These are phyloP conservation scores for Metarhizium robertsii DNA, from an alignment of 2,329 filamentous ascomycete species.

Conservation along the genomic window DNA sequence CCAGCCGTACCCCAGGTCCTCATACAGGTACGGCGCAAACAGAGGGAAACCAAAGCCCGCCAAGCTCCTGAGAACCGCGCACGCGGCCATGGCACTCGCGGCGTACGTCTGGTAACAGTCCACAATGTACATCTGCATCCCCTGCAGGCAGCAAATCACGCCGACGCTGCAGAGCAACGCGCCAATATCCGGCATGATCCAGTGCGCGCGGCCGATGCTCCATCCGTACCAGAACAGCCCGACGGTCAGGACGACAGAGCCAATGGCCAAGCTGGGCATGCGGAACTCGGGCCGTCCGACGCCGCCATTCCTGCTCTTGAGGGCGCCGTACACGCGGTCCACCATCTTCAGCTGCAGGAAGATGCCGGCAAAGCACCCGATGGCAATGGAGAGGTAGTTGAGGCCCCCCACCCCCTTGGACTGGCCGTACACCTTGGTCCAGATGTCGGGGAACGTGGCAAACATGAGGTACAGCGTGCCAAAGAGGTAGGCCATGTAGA, in stretches of 20 bases:
- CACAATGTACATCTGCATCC: conserved; percentile 6
- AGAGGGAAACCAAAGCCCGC: no score
- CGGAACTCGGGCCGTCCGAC: conserved; percentile 1
- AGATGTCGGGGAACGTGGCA: conserved; percentile 38
- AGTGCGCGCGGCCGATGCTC: conserved; percentile 20
- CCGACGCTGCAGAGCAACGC: not conserved
- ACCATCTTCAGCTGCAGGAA: no score
- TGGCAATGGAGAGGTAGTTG: conserved; percentile 12
- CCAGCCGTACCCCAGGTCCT: no score
- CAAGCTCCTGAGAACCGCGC: no score
- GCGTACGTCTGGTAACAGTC: conserved; percentile 11
- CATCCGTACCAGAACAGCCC: conserved; percentile 64
- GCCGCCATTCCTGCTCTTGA: no score
- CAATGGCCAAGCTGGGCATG: conserved; percentile 12
- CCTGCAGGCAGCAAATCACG: conserved; percentile 1
- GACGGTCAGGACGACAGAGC: conserved; percentile 40
- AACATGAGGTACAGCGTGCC: conserved; percentile 42
- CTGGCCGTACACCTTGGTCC: conserved; percentile 33
- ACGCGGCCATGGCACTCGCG: conserved; percentile 7
- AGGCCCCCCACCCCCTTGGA: conserved; percentile 33
- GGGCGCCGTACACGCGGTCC: no score
- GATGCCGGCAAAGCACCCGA: no score
- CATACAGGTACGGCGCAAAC: no score
- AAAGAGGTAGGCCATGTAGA: conserved; percentile 38
- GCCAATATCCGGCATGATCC: conserved; percentile 4